phyloP scores from a whole-genome alignment of 371 early-diverging fungal species.

The Lichtheimia corymbifera region DNA sequence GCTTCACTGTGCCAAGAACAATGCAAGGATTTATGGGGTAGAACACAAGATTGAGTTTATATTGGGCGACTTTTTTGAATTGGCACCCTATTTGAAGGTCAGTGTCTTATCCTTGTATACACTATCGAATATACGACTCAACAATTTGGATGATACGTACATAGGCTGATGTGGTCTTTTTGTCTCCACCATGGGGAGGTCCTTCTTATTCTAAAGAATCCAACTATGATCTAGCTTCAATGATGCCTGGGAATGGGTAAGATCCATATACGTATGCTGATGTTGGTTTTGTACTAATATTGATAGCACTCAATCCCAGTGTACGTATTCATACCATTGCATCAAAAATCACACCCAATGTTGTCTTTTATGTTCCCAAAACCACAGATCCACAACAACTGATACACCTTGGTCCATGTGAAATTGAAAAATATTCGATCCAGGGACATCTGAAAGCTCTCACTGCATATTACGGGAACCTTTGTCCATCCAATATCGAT shows the following conservation, averaged over 20 bases:
- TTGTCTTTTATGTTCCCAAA: constrained; percentile 85
- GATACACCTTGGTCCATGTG: constrained; percentile 47
- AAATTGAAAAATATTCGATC: constrained; percentile 72
- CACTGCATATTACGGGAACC: constrained; percentile 72
- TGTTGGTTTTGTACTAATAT: not conserved
- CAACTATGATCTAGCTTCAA: constrained; percentile 68
- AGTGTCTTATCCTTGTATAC: not conserved
- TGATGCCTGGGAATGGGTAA: constrained; percentile 80
- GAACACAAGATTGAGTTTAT: constrained; percentile 91
- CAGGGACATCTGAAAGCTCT: constrained; percentile 61
- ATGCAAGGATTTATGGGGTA: constrained; percentile 91
- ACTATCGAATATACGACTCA: not conserved
- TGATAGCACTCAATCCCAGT: constrained; percentile 21
- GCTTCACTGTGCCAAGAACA: constrained; percentile 80
- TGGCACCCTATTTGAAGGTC: constrained; percentile 63
- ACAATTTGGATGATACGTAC: too few relatives aligned
- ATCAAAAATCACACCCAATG: constrained; percentile 66
- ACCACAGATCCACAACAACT: constrained; percentile 64
- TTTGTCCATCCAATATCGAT: constrained; percentile 12
- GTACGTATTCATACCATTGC: constrained; percentile 65
- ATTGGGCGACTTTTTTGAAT: constrained; percentile 76
- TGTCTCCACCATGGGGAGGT: constrained; percentile 97
- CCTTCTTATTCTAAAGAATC: constrained; percentile 40
- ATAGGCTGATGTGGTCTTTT: constrained; percentile 87
- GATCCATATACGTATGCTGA: not conserved